phyloP scores from a whole-genome alignment of 371 early-diverging fungal genomes.

The Haplosporangium sp. region DNA sequence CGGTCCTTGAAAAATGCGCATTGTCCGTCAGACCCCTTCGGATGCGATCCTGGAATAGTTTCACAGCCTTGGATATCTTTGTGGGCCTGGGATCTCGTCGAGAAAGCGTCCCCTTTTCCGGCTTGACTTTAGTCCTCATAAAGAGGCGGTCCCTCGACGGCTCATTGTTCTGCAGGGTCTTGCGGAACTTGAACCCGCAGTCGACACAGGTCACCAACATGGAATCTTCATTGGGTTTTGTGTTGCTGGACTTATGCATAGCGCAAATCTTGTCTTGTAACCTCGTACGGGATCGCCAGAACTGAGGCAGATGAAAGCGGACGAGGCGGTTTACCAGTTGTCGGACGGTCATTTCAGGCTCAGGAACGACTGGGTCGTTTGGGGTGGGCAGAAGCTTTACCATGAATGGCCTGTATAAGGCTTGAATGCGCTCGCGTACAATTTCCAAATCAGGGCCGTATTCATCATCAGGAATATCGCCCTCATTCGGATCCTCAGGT shows the following conservation, averaged over 20 bases:
- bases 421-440: too few relatives aligned
- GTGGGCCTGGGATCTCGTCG: background rate
- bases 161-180: background rate
- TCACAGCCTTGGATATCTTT: background rate
- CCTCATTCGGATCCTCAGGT: too few relatives aligned
- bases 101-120: background rate
- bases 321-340: slow-evolving; percentile 27
- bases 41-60: background rate
- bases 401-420: too few relatives aligned
- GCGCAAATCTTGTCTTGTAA: background rate
- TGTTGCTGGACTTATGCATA: background rate
- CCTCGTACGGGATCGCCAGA: slow-evolving; percentile 18
- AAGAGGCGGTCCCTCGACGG: background rate
- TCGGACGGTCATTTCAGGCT: background rate
- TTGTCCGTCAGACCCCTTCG: background rate
- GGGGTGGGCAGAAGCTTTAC: too few relatives aligned
- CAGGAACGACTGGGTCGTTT: too few relatives aligned
- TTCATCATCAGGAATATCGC: too few relatives aligned
- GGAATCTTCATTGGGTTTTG: slow-evolving; percentile 4
- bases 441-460: too few relatives aligned
- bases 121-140: slow-evolving; percentile 5
- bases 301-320: slow-evolving; percentile 17
- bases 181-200: slow-evolving; percentile 30
- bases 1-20: background rate
- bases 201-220: slow-evolving; percentile 27